Evolutionary conservation across 768 basidiomycete species (phyloP), one percentile per base, ranked within the genome.

Genomic region (Trametes cubensis): DNA sequence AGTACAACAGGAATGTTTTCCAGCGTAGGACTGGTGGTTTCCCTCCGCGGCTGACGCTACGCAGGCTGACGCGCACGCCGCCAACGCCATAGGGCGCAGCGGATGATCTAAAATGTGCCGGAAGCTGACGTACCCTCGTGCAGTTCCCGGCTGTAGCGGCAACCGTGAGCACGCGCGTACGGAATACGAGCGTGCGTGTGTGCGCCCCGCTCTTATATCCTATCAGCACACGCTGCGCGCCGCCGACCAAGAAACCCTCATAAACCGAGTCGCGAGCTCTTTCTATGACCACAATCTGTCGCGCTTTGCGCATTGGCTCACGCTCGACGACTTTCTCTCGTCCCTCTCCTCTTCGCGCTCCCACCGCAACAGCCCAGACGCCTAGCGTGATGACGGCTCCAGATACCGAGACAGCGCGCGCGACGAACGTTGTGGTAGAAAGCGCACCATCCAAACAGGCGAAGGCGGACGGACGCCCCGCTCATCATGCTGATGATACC

Each of bases 401-500:
- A 13, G 34, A 14, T n/a, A 39, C 26, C 20, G 39, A 38, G 40
- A n/a, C n/a, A n/a, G n/a, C n/a, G n/a, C 49, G 39, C 41, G 48
- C 58, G 34, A 51, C 54, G 18, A 47, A 55, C 40, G 30, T 46
- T 0, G 60, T 42, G 18, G 40, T 60, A 17, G 55, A 63, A 28
- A 40, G 25, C 6, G 50, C 26, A 28, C 40, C 41, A 42, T 47
- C 46, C 21, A 54, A 51, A 63, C 58, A 66, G 47, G 61, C 39
- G 7, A 53, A 54, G 25, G 52, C 45, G 14, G 44, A 53, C 8
- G 56, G 47, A 17, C 58, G 63, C 18, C 68, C 65, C 3, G 58
- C 68, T 13, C 68, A 69, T 30, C 66, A 67, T 53, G 39, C 28
- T 0, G 53, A 69, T 55, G 51, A 62, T 28, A 44, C 21, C 6